These are phyloP conservation scores for Neurospora terricola DNA, from an alignment of 495 filamentous ascomycete species.

Conservation along the genomic window DNA sequence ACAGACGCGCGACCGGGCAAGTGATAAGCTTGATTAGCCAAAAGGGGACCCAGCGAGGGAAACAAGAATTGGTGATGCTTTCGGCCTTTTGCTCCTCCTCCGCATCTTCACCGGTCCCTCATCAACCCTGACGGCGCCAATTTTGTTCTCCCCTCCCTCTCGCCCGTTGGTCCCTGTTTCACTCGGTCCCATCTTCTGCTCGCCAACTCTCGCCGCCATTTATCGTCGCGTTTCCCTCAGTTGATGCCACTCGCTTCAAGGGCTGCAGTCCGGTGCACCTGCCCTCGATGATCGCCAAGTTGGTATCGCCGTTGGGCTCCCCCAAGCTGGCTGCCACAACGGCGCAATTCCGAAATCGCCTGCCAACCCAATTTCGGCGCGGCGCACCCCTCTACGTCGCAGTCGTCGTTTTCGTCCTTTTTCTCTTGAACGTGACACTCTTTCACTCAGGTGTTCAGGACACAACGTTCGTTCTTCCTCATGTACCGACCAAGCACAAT, in stretches of 20 bases:
- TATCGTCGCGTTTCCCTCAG: conserved; percentile 3
- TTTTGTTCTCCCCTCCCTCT: neutral
- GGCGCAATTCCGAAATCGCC: conserved; percentile 27
- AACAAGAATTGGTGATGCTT: neutral
- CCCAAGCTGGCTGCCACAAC: conserved; percentile 26
- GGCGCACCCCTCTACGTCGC: conserved; percentile 23
- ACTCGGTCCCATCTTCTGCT: neutral
- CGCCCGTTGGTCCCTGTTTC: neutral
- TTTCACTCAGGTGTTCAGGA: conserved; percentile 18
- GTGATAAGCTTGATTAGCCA: neutral
- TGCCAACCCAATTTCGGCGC: conserved; percentile 27
- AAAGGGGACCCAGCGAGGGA: neutral
- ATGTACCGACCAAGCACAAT: neutral
- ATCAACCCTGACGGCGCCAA: neutral
- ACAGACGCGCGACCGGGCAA: neutral
- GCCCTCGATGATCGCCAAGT: conserved; percentile 27
- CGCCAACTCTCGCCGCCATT: neutral
- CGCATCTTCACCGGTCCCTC: neutral
- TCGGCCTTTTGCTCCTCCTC: neutral
- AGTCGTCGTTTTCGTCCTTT: conserved; percentile 26
- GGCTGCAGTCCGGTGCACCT: conserved; percentile 1
- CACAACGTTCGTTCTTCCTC: conserved; percentile 2
- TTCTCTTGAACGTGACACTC: conserved; percentile 34
- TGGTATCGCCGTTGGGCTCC: conserved; percentile 26
- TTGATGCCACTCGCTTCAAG: conserved; percentile 11